Conservation (phyloP, 768 basidiomycete genomes). For the Podaxis sp. region DNA sequence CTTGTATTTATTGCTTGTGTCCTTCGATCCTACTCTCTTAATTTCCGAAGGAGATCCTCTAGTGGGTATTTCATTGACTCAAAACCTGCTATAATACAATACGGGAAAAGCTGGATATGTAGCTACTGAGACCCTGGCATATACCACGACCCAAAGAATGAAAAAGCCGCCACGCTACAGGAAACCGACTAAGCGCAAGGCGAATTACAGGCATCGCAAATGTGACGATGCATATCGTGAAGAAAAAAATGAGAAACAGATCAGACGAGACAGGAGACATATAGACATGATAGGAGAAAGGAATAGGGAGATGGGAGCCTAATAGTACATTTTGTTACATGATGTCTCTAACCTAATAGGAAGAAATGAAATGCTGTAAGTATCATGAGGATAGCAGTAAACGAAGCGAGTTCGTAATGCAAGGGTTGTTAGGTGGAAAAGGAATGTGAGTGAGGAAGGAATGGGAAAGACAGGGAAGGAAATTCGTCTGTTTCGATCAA, state of each 20-base stretch:
- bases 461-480: background rate
- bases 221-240: background rate
- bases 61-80: background rate
- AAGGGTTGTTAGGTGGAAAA: background rate
- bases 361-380: background rate
- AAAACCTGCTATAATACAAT: background rate
- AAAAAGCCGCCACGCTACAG: background rate
- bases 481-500: background rate
- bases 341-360: background rate
- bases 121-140: background rate
- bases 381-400: background rate
- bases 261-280: background rate
- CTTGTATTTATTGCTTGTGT: background rate
- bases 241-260: background rate
- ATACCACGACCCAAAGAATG: background rate
- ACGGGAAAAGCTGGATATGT: background rate
- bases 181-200: background rate
- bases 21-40: background rate
- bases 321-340: constrained; percentile 13
- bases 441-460: background rate
- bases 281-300: background rate
- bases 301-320: background rate
- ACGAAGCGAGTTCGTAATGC: background rate
- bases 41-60: background rate
- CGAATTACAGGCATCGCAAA: constrained; percentile 5